These are phyloP conservation scores for Penicillium italicum DNA, from an alignment of 2,329 filamentous ascomycete species.

Conservation along the genomic window DNA sequence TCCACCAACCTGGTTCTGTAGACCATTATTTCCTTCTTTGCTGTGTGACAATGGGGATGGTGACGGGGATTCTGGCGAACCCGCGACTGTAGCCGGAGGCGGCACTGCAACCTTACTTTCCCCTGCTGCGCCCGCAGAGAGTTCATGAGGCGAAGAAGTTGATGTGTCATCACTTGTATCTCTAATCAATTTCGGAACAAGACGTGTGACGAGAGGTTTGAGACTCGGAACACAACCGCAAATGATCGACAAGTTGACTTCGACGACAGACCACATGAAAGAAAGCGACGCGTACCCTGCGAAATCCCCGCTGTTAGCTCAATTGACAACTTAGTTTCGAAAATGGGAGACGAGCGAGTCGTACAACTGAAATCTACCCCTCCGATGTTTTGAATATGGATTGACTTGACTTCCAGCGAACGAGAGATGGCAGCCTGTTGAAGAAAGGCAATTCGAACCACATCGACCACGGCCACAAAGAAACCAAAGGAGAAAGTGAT, in stretches of 20 bases:
- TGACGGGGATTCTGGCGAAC: background rate
- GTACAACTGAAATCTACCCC: constrained; percentile 53
- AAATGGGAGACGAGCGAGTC: background rate
- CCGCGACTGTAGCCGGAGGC: constrained; percentile 7
- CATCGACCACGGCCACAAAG: constrained; percentile 83
- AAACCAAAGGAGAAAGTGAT: constrained; percentile 82
- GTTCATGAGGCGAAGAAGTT: constrained; percentile 10
- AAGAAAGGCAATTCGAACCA: constrained; percentile 84
- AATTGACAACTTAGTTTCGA: background rate
- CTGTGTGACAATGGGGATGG: constrained; percentile 9
- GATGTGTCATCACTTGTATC: constrained; percentile 40
- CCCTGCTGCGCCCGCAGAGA: constrained; percentile 3
- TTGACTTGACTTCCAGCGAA: constrained; percentile 22
- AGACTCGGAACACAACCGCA: constrained; percentile 90
- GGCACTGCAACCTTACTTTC: constrained; percentile 12
- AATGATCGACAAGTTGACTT: constrained; percentile 85
- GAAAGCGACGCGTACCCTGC: constrained; percentile 75
- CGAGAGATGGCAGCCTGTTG: constrained; percentile 62
- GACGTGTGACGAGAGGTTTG: constrained; percentile 73
- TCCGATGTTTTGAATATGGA: constrained; percentile 38
- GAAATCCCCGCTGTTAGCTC: constrained; percentile 43
- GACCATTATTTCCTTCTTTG: constrained; percentile 17
- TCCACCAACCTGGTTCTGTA: constrained; percentile 18
- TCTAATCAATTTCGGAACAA: constrained; percentile 55
- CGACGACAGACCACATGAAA: constrained; percentile 90